Evolutionary conservation across 176 grass and related monocot genomes (phyloP).

Genomic region (Oryza brachyantha): DNA sequence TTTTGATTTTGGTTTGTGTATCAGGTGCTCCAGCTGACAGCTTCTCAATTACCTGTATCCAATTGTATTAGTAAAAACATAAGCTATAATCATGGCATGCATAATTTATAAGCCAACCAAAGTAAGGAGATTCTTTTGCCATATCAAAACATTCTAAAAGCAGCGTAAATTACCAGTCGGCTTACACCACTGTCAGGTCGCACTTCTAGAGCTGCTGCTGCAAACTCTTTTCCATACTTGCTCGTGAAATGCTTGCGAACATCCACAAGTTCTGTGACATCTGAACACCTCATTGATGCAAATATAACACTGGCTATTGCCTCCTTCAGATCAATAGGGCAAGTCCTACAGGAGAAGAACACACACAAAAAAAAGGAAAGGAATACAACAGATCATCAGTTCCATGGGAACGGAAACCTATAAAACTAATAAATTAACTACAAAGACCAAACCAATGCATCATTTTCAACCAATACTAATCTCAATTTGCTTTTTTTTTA

Average conservation of each 20-base stretch:
- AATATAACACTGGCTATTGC: conserved; percentile 95
- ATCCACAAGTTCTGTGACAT: conserved; percentile 84
- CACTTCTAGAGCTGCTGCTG: conserved; percentile 80
- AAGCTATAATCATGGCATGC: background rate
- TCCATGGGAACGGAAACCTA: background rate
- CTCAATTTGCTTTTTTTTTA: background rate
- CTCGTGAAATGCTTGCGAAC: conserved; percentile 74
- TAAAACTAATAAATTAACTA: background rate
- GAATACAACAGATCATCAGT: background rate
- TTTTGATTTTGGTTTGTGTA: conserved; percentile 73
- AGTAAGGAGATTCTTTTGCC: background rate
- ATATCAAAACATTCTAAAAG: conserved; percentile 2
- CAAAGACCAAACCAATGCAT: background rate
- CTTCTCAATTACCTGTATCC: conserved; percentile 76
- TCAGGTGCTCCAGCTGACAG: conserved; percentile 89
- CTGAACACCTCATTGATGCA: conserved; percentile 90
- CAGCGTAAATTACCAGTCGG: conserved; percentile 58
- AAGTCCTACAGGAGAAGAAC: conserved; percentile 43
- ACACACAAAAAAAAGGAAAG: conserved; percentile 17
- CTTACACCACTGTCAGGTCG: conserved; percentile 77
- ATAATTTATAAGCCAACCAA: background rate
- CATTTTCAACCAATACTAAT: background rate
- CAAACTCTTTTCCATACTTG: conserved; percentile 98
- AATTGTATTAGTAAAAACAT: conserved; percentile 2
- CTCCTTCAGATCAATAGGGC: conserved; percentile 93